Evolutionary conservation across 2,329 filamentous ascomycete species (phyloP).

Genomic region (Diaporthe vaccinii): DNA sequence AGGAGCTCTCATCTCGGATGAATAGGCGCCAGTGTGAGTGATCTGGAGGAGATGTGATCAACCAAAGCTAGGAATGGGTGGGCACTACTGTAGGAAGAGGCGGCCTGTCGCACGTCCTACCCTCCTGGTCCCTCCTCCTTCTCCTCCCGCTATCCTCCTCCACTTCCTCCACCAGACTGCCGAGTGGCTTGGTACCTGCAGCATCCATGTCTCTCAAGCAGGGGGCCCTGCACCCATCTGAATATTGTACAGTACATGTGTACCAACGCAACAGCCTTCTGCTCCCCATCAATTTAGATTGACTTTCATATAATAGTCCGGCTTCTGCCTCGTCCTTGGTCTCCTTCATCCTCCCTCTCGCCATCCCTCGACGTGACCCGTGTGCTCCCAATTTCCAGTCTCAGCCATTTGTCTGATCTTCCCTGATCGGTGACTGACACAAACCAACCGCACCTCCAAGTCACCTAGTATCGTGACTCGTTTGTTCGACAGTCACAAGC

Average conservation of each 20-base stretch:
- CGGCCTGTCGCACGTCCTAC: slow-evolving; percentile 1
- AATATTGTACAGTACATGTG: not conserved
- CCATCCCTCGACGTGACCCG: not conserved
- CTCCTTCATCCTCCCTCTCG: not conserved
- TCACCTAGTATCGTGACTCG: not conserved
- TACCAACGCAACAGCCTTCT: slow-evolving; percentile 6
- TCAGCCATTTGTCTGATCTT: slow-evolving; percentile 4
- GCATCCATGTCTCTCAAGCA: slow-evolving; percentile 20
- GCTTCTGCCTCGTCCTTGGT: slow-evolving; percentile 11
- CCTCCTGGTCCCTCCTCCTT: slow-evolving; percentile 6
- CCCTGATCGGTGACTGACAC: not conserved
- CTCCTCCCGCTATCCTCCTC: not conserved
- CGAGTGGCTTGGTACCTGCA: slow-evolving; percentile 30
- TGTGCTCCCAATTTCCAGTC: not conserved
- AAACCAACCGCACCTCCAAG: not conserved
- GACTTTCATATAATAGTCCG: slow-evolving; percentile 21
- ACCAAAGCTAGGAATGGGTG: slow-evolving; percentile 4
- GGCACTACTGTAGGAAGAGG: slow-evolving; percentile 21
- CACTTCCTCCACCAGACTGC: not conserved
- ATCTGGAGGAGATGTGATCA: slow-evolving; percentile 2
- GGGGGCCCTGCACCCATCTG: not conserved
- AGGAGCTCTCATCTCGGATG: slow-evolving; percentile 22
- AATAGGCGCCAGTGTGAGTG: slow-evolving; percentile 16
- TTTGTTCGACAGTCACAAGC: slow-evolving; percentile 17
- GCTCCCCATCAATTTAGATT: slow-evolving; percentile 25